A percentile compares a stretch with the other conserved stretches of the same genome.
phyloP scores from a whole-genome alignment of 805 yeast species.

The Monosporozyma solicola region DNA sequence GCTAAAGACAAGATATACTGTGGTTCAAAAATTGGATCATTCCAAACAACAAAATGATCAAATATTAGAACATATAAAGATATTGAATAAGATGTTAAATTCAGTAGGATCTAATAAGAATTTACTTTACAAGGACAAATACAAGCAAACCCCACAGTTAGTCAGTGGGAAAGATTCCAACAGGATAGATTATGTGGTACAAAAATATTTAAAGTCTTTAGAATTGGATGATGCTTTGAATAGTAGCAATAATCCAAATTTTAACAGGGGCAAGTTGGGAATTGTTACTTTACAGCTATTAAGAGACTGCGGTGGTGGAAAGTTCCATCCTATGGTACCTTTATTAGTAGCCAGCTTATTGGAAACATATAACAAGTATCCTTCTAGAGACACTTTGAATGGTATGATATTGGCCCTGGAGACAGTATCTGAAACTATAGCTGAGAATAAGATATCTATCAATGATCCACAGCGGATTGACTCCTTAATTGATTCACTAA shows the following conservation, averaged over 20 bases:
- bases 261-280: slow-evolving; percentile 11
- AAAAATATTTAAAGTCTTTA: slow-evolving; percentile 15
- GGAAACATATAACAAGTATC: slow-evolving; percentile 14
- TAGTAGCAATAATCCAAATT: background rate
- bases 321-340: slow-evolving; percentile 16
- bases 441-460: slow-evolving; percentile 10
- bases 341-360: slow-evolving; percentile 11
- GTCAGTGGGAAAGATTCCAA: slow-evolving; percentile 16
- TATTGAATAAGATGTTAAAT: slow-evolving; percentile 16
- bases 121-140: slow-evolving; percentile 19
- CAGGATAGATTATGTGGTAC: slow-evolving; percentile 13
- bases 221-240: slow-evolving; percentile 13
- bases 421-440: slow-evolving; percentile 10
- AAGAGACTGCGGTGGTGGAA: slow-evolving; percentile 13
- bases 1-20: slow-evolving; percentile 1
- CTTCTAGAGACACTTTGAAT: slow-evolving; percentile 9
- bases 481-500: slow-evolving; percentile 14
- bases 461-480: slow-evolving; percentile 11
- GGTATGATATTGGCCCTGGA: slow-evolving; percentile 13
- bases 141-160: slow-evolving; percentile 17
- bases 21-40: background rate
- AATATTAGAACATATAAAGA: slow-evolving; percentile 4
- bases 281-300: slow-evolving; percentile 23
- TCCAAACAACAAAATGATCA: background rate
- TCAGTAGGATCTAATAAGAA: slow-evolving; percentile 17